phyloP scores from a whole-genome alignment of 2,329 filamentous ascomycete species.

The Aspergillus sp. region DNA sequence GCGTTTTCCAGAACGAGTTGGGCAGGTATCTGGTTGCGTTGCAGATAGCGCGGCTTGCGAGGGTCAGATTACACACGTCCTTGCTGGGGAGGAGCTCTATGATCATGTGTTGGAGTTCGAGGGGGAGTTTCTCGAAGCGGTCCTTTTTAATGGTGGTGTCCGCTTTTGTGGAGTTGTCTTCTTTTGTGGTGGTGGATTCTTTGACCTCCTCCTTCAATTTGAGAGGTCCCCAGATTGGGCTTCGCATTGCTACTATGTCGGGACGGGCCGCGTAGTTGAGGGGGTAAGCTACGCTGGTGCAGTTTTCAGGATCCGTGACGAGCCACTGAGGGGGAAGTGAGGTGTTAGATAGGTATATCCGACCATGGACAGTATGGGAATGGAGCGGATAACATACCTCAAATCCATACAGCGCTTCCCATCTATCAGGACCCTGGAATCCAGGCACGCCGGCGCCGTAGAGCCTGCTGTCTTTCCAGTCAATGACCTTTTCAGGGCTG shows the following conservation, averaged over 20 bases:
- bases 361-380: background rate
- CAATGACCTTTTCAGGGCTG: background rate
- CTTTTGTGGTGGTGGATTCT: too few species aligned
- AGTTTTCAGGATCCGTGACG: background rate
- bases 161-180: too few species aligned
- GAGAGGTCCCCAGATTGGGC: background rate
- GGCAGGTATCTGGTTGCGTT: background rate
- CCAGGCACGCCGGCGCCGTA: background rate
- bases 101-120: slow-evolving; percentile 2
- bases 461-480: background rate
- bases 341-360: background rate
- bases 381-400: slow-evolving; percentile 4
- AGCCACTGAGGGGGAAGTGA: slow-evolving; percentile 3
- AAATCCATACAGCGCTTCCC: background rate
- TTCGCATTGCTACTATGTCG: background rate
- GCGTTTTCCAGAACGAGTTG: slow-evolving; percentile 3
- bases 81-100: slow-evolving; percentile 1
- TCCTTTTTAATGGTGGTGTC: background rate
- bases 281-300: background rate
- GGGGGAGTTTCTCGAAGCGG: background rate
- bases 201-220: too few species aligned
- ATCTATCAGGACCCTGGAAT: background rate
- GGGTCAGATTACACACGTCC: background rate
- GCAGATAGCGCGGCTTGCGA: slow-evolving; percentile 1
- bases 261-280: background rate